Evolutionary conservation across 495 filamentous ascomycete species (phyloP).

Genomic region (Penicillium roqueforti): DNA sequence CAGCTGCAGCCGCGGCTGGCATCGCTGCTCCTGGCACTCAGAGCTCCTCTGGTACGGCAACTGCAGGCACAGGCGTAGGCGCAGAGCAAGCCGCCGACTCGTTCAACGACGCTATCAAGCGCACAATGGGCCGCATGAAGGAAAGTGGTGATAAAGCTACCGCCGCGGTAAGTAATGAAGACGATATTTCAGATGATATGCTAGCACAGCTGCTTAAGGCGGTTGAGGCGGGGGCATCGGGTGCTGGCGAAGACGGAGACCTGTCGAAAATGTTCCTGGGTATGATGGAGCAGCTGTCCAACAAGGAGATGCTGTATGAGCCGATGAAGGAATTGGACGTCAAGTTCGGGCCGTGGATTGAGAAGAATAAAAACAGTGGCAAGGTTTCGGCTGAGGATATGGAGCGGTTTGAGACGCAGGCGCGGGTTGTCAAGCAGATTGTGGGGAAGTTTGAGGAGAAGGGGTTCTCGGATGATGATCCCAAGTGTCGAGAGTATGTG

Average conservation of each 20-base stretch:
- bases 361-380: conserved; percentile 62
- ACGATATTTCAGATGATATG: conserved; percentile 70
- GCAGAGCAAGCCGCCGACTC: conserved; percentile 41
- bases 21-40: background rate
- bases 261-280: conserved; percentile 88
- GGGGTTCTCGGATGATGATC: conserved; percentile 74
- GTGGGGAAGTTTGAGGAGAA: conserved; percentile 79
- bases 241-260: conserved; percentile 72
- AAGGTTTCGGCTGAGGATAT: conserved; percentile 64
- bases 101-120: conserved; percentile 86
- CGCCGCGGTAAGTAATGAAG: conserved; percentile 60
- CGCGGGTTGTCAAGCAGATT: conserved; percentile 77
- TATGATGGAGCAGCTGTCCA: conserved; percentile 98
- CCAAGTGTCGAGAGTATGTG: conserved; percentile 82
- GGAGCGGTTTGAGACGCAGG: conserved; percentile 76
- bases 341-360: conserved; percentile 87
- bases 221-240: conserved; percentile 56
- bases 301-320: conserved; percentile 96
- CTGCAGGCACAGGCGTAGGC: conserved; percentile 16
- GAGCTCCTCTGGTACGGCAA: background rate
- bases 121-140: conserved; percentile 93
- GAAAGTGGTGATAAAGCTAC: conserved; percentile 75
- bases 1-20: conserved; percentile 5
- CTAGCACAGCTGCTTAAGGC: conserved; percentile 82
- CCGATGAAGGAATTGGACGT: conserved; percentile 95